Percentiles rank a stretch among this genome's conserved stretches.
Conservation (phyloP, 345 rosid species). For the Eucalyptus virginea region DNA sequence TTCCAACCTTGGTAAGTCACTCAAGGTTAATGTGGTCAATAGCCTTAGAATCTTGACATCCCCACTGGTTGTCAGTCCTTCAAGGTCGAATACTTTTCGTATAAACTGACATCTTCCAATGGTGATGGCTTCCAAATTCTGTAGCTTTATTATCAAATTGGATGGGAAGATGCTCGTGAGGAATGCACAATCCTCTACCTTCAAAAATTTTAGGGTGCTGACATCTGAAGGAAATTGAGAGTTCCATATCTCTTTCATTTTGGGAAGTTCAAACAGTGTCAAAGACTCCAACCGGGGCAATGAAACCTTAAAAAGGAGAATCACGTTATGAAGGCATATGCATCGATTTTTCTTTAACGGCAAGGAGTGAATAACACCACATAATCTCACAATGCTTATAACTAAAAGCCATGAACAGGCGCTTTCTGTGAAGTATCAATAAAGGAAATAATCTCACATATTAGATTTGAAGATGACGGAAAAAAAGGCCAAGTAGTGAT, state of each 20-base stretch:
- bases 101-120: not conserved
- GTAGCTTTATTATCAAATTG: not conserved
- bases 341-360: accelerated
- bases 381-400: not conserved
- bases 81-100: not conserved
- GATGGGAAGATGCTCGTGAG: not conserved
- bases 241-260: not conserved
- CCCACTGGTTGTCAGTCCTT: accelerated
- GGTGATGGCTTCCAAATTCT: not conserved
- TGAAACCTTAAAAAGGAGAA: not conserved
- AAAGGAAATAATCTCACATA: no score
- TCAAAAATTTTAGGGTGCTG: not conserved
- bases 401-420: not conserved
- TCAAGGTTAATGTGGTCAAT: not conserved
- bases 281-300: not conserved
- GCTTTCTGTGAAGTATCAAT: not conserved
- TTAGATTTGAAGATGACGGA: no score
- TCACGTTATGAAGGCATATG: not conserved
- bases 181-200: not conserved
- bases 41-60: not conserved
- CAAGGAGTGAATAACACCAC: not conserved
- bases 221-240: not conserved
- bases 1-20: not conserved
- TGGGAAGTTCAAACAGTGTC: not conserved
- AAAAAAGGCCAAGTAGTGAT: not conserved